Base-by-base conservation (phyloP, 768 basidiomycete genomes). In the Fibroporia radiculosa region DNA sequence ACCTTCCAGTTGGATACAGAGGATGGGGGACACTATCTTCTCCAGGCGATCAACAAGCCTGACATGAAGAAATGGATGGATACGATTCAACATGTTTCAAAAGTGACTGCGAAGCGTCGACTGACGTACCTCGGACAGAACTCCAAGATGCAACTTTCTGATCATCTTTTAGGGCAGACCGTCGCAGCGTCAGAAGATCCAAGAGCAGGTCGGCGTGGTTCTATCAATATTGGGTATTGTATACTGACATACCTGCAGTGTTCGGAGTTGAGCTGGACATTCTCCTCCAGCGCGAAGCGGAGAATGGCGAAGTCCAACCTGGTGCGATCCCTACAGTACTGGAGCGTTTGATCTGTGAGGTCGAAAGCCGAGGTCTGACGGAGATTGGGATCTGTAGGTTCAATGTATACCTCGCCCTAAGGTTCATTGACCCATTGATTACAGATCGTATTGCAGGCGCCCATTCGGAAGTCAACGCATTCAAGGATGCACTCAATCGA, bases 361-460 rank as follows among this genome's bases (percentile, higher is more conserved):
- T 92, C 16, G 89, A 92, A 61, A 53, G 65, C 6, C 80, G 87
- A 43, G 89, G 89, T 11, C 64, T 92, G 51, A 77, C 67, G 14
- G 89, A 92, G 69, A 78, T 84, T 50, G 89, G 89, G 13, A 86
- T 92, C 22, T 92, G 88, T 87, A 62, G 54, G 83, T 19, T 18
- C 24, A 26, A 16, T 19, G 6, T 20, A 8, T 24, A 42, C 22
- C 20, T 16, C 33, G 42, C 6, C 37, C 25, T 23, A 14, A 39
- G 22, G 13, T 47, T 42, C 14, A 52, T 7, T 45, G 33, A 20
- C 33, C 6, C 36, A 24, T 14, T 19, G 14, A 25, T 40, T 19
- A 29, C 48, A 90, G 88, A 91, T 65, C 88, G 89, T 40, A 80
- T 93, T 46, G 82, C 88, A 8, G 89, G 89, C 1, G 85, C 87